Conservation (phyloP, 331 rosid species). For the Prunus yedoensis region DNA sequence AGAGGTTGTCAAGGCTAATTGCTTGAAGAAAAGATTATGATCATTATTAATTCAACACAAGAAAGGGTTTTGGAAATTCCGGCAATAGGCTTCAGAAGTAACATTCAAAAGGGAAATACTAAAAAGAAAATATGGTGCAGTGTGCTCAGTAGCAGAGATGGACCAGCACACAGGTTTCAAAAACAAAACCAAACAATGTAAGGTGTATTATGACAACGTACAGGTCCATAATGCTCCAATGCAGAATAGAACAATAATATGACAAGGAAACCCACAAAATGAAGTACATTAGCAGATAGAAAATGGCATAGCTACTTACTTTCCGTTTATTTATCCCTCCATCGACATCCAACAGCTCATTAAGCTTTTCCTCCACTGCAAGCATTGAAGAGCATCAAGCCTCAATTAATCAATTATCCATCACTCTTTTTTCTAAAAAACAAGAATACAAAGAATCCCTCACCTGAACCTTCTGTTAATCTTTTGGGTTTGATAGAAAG, state of each 20-base stretch:
- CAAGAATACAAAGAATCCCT: slow-evolving; percentile 27
- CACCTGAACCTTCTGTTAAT: slow-evolving; percentile 78
- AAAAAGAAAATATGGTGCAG: neutral
- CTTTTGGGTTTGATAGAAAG: slow-evolving; percentile 59
- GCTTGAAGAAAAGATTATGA: neutral
- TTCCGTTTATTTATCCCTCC: slow-evolving; percentile 97
- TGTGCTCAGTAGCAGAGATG: neutral
- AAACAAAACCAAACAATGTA: neutral
- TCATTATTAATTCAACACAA: too few relatives aligned
- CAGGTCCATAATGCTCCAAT: neutral
- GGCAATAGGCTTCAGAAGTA: neutral
- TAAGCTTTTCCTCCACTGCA: slow-evolving; percentile 96
- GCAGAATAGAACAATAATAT: neutral
- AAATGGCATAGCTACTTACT: slow-evolving; percentile 45
- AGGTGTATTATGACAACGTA: neutral
- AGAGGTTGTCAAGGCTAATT: neutral
- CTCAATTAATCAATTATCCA: slow-evolving; percentile 22
- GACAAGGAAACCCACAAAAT: neutral
- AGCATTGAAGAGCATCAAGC: slow-evolving; percentile 33
- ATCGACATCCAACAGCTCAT: slow-evolving; percentile 79
- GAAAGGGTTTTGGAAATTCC: too few relatives aligned
- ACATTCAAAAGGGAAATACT: neutral
- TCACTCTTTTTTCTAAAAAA: slow-evolving; percentile 5
- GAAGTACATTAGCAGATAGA: slow-evolving; percentile 21
- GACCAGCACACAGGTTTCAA: neutral